These are phyloP conservation scores for Mycena galopus DNA, from an alignment of 768 basidiomycete genomes.

Conservation along the genomic window DNA sequence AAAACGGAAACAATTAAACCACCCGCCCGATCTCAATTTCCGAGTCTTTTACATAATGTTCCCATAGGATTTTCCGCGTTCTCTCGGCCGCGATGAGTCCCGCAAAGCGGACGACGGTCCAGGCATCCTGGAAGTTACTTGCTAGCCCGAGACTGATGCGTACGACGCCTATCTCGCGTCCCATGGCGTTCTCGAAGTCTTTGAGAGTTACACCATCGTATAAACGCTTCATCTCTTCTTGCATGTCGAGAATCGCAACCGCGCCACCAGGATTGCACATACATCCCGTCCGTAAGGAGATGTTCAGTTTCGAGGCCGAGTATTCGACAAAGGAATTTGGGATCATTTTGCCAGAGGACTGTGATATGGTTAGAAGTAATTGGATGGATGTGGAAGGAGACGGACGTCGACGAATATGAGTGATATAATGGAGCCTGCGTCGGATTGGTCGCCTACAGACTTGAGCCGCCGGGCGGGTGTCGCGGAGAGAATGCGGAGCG, in stretches of 20 bases:
- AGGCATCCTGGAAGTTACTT: conserved; percentile 82
- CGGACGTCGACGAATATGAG: conserved; percentile 71
- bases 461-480: conserved; percentile 64
- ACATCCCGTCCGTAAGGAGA: conserved; percentile 87
- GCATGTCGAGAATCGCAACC: conserved; percentile 76
- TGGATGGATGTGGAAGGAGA: not conserved
- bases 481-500: conserved; percentile 77
- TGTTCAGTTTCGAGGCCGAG: conserved; percentile 69
- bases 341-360: conserved; percentile 78
- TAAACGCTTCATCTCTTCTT: conserved; percentile 71
- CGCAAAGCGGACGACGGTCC: conserved; percentile 66
- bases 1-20: no score
- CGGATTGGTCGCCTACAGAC: conserved; percentile 72
- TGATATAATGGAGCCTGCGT: conserved; percentile 73
- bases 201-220: conserved; percentile 69
- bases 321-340: conserved; percentile 81
- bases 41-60: no score
- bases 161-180: conserved; percentile 79
- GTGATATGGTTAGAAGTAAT: not conserved
- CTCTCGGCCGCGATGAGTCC: conserved; percentile 55
- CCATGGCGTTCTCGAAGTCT: conserved; percentile 70
- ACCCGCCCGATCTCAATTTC: no score
- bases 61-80: conserved; percentile 35
- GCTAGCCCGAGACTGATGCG: conserved; percentile 84
- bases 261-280: conserved; percentile 91